Evolutionary conservation across 495 filamentous ascomycete species (phyloP).

Genomic region (Thermochaetoides thermophila): DNA sequence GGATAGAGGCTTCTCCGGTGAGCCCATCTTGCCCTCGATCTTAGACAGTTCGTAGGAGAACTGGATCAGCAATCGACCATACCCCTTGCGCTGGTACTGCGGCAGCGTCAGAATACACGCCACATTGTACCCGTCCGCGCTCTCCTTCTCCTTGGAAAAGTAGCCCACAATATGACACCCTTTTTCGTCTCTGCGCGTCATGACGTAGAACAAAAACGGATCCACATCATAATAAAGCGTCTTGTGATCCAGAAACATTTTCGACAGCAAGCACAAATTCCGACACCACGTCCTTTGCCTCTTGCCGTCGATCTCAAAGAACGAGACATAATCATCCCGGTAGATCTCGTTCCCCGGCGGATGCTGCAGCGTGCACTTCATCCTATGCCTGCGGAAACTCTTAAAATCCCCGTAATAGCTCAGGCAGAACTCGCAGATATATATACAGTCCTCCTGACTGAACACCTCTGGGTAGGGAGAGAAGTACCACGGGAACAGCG

Average conservation of each 20-base stretch:
- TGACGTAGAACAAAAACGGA: constrained; percentile 97
- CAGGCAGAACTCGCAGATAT: constrained; percentile 96
- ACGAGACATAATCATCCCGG: constrained; percentile 82
- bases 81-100: constrained; percentile 89
- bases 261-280: constrained; percentile 84
- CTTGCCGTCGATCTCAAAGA: constrained; percentile 94
- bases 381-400: constrained; percentile 68
- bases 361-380: constrained; percentile 83
- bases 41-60: constrained; percentile 97
- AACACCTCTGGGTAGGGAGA: constrained; percentile 87
- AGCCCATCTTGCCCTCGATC: constrained; percentile 85
- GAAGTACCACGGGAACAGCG: constrained; percentile 97
- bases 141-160: constrained; percentile 97
- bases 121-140: constrained; percentile 88
- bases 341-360: constrained; percentile 98
- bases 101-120: constrained; percentile 94
- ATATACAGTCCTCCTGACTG: constrained; percentile 73
- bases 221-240: constrained; percentile 99
- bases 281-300: constrained; percentile 95
- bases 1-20: constrained; percentile 89
- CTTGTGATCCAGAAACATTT: constrained; percentile 97
- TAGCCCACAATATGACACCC: constrained; percentile 92
- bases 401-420: constrained; percentile 70
- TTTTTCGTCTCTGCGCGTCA: constrained; percentile 71
- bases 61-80: constrained; percentile 81